Base-by-base conservation (phyloP, 192 early-diverging fungal genomes). In the Spizellomyces sp. region DNA sequence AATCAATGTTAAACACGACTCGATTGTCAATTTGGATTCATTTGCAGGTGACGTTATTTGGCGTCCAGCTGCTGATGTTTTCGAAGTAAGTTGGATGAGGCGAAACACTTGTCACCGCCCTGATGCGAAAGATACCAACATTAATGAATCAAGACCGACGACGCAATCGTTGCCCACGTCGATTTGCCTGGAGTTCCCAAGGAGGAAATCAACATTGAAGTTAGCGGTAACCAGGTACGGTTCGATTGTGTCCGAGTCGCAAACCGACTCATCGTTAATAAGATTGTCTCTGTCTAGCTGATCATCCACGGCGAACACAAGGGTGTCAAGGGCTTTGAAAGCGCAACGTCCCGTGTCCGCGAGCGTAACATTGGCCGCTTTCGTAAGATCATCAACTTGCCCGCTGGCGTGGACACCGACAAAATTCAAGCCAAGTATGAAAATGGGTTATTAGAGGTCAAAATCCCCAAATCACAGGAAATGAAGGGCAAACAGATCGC, bases 121-220 rank as follows among this genome's bases (percentile, higher is more conserved):
- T n/a, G 42, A 22, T 56, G 0, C 15, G 9, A 62, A n/a, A 6
- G 14, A 22, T 62, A 36, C 17, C 21, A 15, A 62, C n/a, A 36
- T 15, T 6, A 21, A n/a, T n/a, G 6, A 43, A 62, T 43, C 54
- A 84, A 89, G 75, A 77, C 61, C 5, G 79, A 81, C 9, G 79
- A 86, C 14, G 76, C 72, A 8, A 85, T 72, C 64, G 45, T 66
- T 10, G 61, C 89, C 7, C 74, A 78, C 72, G 79, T 75, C 12
- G 88, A 89, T 48, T 58, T 89, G 27, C 87, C 88, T 41, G 88
- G 88, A 12, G 74, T 85, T 19, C 59, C 44, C 22, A 85, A 87
- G 62, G 84, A 88, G 21, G 77, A 89, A 17, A 69, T 89, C 58
- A 76, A 86, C 54, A 45, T 89, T 42, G 75, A 79, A 19, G 57